A percentile compares a stretch with the other conserved stretches of the same genome.
Evolutionary conservation across 192 early-diverging fungal species (phyloP).

Genomic region (Podila epigama): DNA sequence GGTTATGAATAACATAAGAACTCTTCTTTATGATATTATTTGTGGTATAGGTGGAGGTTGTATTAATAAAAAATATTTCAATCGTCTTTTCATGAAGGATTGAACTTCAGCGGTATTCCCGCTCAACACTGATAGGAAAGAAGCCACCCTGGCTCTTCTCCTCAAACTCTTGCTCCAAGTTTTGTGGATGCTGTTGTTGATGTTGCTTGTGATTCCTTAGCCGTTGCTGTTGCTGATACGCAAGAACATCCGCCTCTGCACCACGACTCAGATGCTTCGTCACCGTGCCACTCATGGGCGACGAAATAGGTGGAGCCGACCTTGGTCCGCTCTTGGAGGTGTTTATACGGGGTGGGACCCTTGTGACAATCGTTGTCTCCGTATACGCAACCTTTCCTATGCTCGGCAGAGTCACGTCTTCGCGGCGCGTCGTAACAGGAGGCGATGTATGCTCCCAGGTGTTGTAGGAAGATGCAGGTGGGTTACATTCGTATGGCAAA

Average conservation of each 20-base stretch:
- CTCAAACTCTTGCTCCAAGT: slow-evolving; percentile 3
- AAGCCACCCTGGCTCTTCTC: slow-evolving; percentile 7
- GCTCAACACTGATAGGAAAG: slow-evolving; percentile 11
- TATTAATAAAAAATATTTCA: no score
- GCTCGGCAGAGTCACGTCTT: not conserved
- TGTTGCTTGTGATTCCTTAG: not conserved
- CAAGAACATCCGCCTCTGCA: not conserved
- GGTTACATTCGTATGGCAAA: not conserved
- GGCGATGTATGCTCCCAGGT: slow-evolving; percentile 3
- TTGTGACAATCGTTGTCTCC: slow-evolving; percentile 10
- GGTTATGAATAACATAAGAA: no score
- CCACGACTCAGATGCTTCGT: not conserved
- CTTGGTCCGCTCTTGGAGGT: slow-evolving; percentile 1
- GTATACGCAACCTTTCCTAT: not conserved
- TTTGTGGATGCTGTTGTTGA: not conserved
- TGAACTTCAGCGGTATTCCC: not conserved
- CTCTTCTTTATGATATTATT: no score
- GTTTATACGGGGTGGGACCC: not conserved
- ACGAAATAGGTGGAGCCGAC: not conserved
- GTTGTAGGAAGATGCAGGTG: slow-evolving; percentile 4
- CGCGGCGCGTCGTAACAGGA: not conserved
- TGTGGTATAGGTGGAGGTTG: no score
- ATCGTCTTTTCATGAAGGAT: no score
- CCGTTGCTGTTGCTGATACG: not conserved
- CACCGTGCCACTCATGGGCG: not conserved